A percentile compares a stretch with the other conserved stretches of the same genome.
phyloP scores from a whole-genome alignment of 352 stramenopile genomes.

The Globisporangium spinosum region DNA sequence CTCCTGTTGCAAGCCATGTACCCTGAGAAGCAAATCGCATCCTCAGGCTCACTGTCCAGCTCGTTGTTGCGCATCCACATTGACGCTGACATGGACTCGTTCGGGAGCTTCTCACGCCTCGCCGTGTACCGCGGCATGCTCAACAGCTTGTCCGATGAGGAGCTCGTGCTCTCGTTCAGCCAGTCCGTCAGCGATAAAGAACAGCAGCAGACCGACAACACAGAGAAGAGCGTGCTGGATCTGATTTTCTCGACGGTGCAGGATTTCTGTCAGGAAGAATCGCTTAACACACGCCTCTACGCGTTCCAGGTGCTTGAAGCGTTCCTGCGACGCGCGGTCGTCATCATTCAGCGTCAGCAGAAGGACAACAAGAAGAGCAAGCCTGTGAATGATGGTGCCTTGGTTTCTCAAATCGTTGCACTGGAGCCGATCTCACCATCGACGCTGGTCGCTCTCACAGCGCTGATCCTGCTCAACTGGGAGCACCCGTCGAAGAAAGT shows the following conservation, averaged over 20 bases:
- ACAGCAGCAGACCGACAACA: not conserved
- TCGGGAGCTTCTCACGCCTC: constrained; percentile 53
- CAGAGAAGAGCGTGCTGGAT: constrained; percentile 39
- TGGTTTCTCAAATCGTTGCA: not conserved
- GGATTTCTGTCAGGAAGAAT: constrained; percentile 49
- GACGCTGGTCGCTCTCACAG: constrained; percentile 51
- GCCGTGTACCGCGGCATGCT: constrained; percentile 65
- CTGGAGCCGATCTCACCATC: constrained; percentile 17
- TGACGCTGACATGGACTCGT: constrained; percentile 34
- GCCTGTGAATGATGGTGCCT: constrained; percentile 2
- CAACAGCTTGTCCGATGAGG: constrained; percentile 56
- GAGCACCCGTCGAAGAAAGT: constrained; percentile 83
- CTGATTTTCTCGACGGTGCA: constrained; percentile 52
- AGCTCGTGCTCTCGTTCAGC: constrained; percentile 33
- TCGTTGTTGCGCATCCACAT: constrained; percentile 29
- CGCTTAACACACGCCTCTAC: constrained; percentile 69
- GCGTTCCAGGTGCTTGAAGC: constrained; percentile 81
- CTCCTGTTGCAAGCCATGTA: constrained; percentile 41
- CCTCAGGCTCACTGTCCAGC: not conserved
- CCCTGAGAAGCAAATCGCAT: constrained; percentile 21
- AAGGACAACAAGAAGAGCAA: not conserved
- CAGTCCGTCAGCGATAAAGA: not conserved
- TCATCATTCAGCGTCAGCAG: constrained; percentile 40
- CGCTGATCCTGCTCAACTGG: constrained; percentile 73
- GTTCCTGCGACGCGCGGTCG: constrained; percentile 59